phyloP scores from a whole-genome alignment of 768 basidiomycete genomes.

The Xerocomellus amylosporus region DNA sequence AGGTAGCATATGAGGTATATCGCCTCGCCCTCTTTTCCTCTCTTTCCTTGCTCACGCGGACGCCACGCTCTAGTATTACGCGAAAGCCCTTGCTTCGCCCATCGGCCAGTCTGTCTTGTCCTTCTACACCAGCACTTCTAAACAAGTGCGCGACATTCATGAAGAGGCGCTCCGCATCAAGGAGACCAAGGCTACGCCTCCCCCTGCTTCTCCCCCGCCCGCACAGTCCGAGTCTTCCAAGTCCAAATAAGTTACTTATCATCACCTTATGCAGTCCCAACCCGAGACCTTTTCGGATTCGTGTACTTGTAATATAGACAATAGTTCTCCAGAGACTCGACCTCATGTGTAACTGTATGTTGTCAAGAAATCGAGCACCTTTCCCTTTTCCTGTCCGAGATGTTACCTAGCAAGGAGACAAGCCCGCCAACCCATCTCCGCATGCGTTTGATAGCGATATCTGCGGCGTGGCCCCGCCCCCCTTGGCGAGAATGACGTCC shows the following conservation, averaged over 20 bases:
- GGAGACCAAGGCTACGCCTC: conserved; percentile 45
- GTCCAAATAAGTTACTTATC: conserved; percentile 2
- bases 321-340: background rate
- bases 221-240: conserved; percentile 13
- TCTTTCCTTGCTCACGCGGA: background rate
- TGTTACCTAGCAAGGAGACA: background rate
- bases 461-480: background rate
- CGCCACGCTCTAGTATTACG: conserved; percentile 61
- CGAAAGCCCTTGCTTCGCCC: conserved; percentile 69
- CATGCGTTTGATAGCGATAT: conserved; percentile 3
- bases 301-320: conserved; percentile 10
- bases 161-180: conserved; percentile 88
- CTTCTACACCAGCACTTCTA: conserved; percentile 88
- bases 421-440: background rate
- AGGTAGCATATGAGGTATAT: conserved; percentile 64
- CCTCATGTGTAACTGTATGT: background rate
- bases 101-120: conserved; percentile 69
- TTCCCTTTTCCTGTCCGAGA: no score
- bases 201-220: conserved; percentile 10
- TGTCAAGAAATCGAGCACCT: background rate
- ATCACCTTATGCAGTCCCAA: background rate
- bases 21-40: background rate
- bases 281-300: background rate
- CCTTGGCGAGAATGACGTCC: conserved; percentile 10
- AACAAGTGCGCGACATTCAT: conserved; percentile 89